phyloP scores from a whole-genome alignment of 768 basidiomycete species.

The Pholiota microspora region DNA sequence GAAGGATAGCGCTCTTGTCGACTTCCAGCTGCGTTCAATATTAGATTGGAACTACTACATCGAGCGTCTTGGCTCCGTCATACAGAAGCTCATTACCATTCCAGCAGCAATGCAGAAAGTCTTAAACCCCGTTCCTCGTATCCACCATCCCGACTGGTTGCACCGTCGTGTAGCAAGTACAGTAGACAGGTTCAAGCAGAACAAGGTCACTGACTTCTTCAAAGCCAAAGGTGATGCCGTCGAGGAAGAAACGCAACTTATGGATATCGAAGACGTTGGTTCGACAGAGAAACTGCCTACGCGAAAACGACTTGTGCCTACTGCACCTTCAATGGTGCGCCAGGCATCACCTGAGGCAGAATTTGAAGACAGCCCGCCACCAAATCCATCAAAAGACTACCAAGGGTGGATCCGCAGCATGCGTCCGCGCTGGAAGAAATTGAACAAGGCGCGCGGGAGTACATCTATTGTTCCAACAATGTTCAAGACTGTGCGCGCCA shows the following conservation, averaged over 20 bases:
- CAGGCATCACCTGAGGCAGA: conserved; percentile 42
- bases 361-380: conserved; percentile 42
- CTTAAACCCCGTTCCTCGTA: conserved; percentile 91
- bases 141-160: conserved; percentile 97
- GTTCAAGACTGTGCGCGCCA: conserved; percentile 62
- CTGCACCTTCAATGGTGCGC: conserved; percentile 47
- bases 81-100: conserved; percentile 98
- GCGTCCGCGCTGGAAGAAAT: conserved; percentile 74
- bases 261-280: conserved; percentile 67
- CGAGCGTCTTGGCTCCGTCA: conserved; percentile 94
- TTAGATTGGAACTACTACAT: conserved; percentile 99
- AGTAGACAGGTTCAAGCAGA: conserved; percentile 97
- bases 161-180: conserved; percentile 85
- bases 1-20: conserved; percentile 83
- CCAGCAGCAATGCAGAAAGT: conserved; percentile 99
- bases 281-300: conserved; percentile 19
- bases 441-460: conserved; percentile 45
- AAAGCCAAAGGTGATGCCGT: conserved; percentile 34
- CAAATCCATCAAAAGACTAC: conserved; percentile 66
- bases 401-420: conserved; percentile 75
- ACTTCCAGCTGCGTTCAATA: conserved; percentile 91
- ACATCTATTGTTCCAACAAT: conserved; percentile 62
- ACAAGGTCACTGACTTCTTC: conserved; percentile 97
- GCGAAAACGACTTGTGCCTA: conserved; percentile 48
- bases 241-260: conserved; percentile 29